Base-by-base conservation (phyloP, 352 stramenopile genomes). In the Globisporangium polare region DNA sequence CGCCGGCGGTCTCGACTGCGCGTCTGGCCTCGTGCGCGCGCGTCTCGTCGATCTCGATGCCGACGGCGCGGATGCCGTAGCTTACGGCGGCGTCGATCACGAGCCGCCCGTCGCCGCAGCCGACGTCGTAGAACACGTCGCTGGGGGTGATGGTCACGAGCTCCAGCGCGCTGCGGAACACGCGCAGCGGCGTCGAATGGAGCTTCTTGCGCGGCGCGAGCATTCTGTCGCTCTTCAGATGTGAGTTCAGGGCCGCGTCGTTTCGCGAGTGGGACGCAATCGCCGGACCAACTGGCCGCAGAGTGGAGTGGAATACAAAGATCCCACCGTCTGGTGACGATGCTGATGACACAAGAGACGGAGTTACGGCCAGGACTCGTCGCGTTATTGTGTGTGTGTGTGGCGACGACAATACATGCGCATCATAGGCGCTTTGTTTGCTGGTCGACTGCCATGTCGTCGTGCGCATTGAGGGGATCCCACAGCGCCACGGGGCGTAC, bases 101-200 rank as follows among this genome's bases (percentile, higher is more conserved):
- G 33, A 90, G 73, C 1, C 85, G 78, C 1, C 85, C 85, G 47
- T 94, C 85, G 3, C 85, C 85, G 31, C 85, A 94, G 31, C 85
- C 85, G n/a, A 94, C 56, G 58, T 94, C 85, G 62, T 85, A 90
- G 20, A 94, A 69, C 31, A 92, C 76, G 57, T 94, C 83, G 10
- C 31, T 50, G 2, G 58, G 0, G 0, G 47, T 31, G 10, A 80
- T 71, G 35, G 71, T 35, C 18, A 88, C 69, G 37, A 90, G 63
- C 67, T 78, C 67, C 33, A 94, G 67, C 24, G 82, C 85, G 27
- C 68, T 68, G 39, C 69, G 56, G 67, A 91, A 89, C 35, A 86
- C 80, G 41, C 67, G 62, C 57, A 84, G 61, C 20, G 85, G 85
- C 69, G 85, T 94, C 66, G 85, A 94, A 61, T 92, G 78, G 41